A percentile compares a stretch with the other conserved stretches of the same genome.
phyloP scores from a whole-genome alignment of 768 basidiomycete genomes.

The Hypsizygus marmoreus region DNA sequence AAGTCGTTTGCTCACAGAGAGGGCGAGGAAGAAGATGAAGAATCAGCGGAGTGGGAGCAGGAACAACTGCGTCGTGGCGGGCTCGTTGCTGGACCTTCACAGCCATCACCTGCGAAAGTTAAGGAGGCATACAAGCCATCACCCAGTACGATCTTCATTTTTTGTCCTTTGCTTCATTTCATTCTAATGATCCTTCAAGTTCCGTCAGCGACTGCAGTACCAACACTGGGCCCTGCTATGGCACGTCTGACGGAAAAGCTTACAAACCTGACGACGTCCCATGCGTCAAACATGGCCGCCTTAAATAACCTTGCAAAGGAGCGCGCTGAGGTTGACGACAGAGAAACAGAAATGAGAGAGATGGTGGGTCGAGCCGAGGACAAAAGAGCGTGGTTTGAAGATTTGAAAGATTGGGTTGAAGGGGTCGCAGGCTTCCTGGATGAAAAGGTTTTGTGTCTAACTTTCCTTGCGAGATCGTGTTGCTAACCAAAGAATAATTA shows the following conservation, averaged over 20 bases:
- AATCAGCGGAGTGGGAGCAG: slow-evolving; percentile 82
- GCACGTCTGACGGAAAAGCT: slow-evolving; percentile 62
- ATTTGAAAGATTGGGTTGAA: slow-evolving; percentile 81
- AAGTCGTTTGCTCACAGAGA: slow-evolving; percentile 4
- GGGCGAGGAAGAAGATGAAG: slow-evolving; percentile 83
- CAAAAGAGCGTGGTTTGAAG: slow-evolving; percentile 80
- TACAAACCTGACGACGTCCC: slow-evolving; percentile 63
- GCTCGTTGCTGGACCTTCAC: slow-evolving; percentile 41
- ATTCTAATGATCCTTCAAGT: slow-evolving; percentile 45
- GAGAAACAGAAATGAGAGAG: slow-evolving; percentile 73
- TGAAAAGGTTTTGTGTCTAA: slow-evolving; percentile 61
- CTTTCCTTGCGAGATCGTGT: background rate
- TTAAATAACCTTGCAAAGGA: slow-evolving; percentile 63
- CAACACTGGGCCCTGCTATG: slow-evolving; percentile 62
- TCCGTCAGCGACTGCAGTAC: slow-evolving; percentile 63
- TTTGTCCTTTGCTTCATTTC: background rate
- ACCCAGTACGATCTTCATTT: slow-evolving; percentile 51
- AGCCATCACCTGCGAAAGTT: slow-evolving; percentile 29
- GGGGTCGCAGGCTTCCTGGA: slow-evolving; percentile 84
- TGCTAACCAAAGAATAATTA: slow-evolving; percentile 28
- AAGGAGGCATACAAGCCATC: slow-evolving; percentile 72
- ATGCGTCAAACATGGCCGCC: slow-evolving; percentile 59
- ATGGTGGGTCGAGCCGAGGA: slow-evolving; percentile 75
- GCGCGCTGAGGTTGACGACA: slow-evolving; percentile 59
- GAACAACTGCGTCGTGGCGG: slow-evolving; percentile 82